Conservation (phyloP, 2,329 filamentous ascomycete species). For the Purpureocillium takamizusanense region DNA sequence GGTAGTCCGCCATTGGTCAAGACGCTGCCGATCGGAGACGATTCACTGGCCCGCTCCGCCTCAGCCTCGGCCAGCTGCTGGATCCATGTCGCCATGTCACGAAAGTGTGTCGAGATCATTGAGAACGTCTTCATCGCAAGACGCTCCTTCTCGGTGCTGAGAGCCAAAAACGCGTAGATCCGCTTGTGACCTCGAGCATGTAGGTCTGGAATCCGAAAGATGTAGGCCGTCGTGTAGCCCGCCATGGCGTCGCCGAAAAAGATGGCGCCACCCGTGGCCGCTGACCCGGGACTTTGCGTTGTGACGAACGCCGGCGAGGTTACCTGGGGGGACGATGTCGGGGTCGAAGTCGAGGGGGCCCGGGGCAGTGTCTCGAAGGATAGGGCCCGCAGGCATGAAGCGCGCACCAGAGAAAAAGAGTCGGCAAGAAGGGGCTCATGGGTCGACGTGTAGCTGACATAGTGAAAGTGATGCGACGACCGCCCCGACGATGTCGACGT, state of each 20-base stretch:
- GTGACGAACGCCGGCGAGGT: conserved; percentile 43
- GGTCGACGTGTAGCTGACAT: conserved; percentile 59
- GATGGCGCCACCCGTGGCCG: conserved; percentile 55
- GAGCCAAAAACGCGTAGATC: conserved; percentile 59
- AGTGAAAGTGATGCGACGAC: conserved; percentile 49
- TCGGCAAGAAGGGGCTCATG: conserved; percentile 52
- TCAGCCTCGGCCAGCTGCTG: conserved; percentile 55
- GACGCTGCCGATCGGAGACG: conserved; percentile 26
- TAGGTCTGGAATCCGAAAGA: conserved; percentile 60
- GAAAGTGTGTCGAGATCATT: conserved; percentile 52
- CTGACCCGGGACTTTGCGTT: conserved; percentile 41
- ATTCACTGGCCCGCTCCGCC: conserved; percentile 45
- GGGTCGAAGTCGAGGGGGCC: conserved; percentile 33
- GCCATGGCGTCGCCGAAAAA: conserved; percentile 59
- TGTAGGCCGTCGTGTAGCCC: conserved; percentile 61
- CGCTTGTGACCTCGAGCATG: conserved; percentile 59
- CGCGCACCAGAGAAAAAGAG: conserved; percentile 59
- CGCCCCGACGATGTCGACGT: conserved; percentile 37
- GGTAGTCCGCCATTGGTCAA: conserved; percentile 25
- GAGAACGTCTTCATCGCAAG: conserved; percentile 58
- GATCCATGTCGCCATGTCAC: conserved; percentile 57
- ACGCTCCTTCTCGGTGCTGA: conserved; percentile 56
- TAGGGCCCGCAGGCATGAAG: conserved; percentile 56
- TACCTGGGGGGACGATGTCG: conserved; percentile 24
- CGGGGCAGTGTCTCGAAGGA: conserved; percentile 59